Evolutionary conservation across 2,329 filamentous ascomycete genomes (phyloP).

Genomic region (Gliomastix tumulicola): DNA sequence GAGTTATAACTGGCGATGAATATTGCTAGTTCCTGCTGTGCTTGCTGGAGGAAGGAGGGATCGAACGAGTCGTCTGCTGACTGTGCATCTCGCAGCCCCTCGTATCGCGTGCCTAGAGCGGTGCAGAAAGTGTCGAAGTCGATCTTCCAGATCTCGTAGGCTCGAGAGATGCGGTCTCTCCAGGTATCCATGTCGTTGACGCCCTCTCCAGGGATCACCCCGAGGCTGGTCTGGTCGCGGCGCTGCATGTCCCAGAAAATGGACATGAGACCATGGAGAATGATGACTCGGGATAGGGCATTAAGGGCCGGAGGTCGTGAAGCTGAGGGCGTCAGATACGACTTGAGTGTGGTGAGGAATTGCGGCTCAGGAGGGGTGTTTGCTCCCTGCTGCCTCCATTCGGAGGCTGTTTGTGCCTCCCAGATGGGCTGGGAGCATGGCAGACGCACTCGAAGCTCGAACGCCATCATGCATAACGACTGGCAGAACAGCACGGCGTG

Average conservation of each 20-base stretch:
- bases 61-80: conserved; percentile 27
- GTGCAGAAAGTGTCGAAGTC: conserved; percentile 49
- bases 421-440: conserved; percentile 48
- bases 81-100: conserved; percentile 9
- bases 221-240: conserved; percentile 53
- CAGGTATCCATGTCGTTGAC: conserved; percentile 20
- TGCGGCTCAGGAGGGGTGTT: no score
- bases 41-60: no score
- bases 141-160: conserved; percentile 50
- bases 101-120: conserved; percentile 5
- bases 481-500: conserved; percentile 60
- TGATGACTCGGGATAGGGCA: conserved; percentile 41
- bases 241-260: conserved; percentile 56
- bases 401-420: conserved; percentile 43
- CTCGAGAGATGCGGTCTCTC: conserved; percentile 41
- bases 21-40: conserved; percentile 2
- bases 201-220: conserved; percentile 20
- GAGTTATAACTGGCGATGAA: conserved; percentile 43
- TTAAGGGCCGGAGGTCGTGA: conserved; percentile 34
- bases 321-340: conserved; percentile 41
- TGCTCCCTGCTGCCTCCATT: conserved; percentile 24
- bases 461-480: conserved; percentile 59
- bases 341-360: conserved; percentile 48
- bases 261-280: conserved; percentile 57
- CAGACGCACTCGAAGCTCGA: conserved; percentile 49